These are phyloP conservation scores for Pythium folliculosum DNA, from an alignment of 352 stramenopile genomes.

Conservation along the genomic window DNA sequence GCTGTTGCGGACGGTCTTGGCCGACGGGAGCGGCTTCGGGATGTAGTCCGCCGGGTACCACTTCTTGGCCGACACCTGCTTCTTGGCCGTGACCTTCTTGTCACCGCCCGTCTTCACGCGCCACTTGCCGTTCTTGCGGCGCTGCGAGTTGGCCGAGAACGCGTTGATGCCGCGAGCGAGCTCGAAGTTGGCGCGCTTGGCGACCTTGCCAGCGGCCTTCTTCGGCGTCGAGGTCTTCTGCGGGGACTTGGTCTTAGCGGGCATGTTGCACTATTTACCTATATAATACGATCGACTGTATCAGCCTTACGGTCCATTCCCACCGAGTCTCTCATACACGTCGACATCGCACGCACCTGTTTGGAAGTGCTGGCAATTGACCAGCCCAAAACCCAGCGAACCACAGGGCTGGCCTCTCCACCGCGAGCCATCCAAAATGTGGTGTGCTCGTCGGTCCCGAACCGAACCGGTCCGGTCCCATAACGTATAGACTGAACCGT, in stretches of 20 bases:
- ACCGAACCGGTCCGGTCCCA: slow-evolving; percentile 16
- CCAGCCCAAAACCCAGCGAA: background rate
- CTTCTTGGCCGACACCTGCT: slow-evolving; percentile 44
- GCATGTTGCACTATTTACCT: slow-evolving; percentile 35
- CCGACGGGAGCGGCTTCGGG: slow-evolving; percentile 67
- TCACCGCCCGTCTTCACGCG: slow-evolving; percentile 36
- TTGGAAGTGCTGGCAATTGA: slow-evolving; percentile 26
- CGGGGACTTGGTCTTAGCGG: slow-evolving; percentile 31
- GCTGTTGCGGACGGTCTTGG: slow-evolving; percentile 79
- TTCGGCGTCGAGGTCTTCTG: slow-evolving; percentile 26
- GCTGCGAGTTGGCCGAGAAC: slow-evolving; percentile 66
- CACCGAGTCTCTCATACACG: background rate
- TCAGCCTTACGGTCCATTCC: background rate
- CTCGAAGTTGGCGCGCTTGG: slow-evolving; percentile 66
- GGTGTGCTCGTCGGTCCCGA: background rate
- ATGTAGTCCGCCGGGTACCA: slow-evolving; percentile 79
- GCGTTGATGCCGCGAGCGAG: slow-evolving; percentile 77
- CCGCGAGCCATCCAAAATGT: slow-evolving; percentile 24
- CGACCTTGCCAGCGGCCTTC: slow-evolving; percentile 22
- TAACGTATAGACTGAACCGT: slow-evolving; percentile 2
- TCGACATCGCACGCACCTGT: slow-evolving; percentile 23
- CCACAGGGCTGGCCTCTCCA: background rate
- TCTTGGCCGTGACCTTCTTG: slow-evolving; percentile 33
- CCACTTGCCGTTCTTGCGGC: slow-evolving; percentile 57
- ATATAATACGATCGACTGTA: background rate